These are phyloP conservation scores for Haematococcus lacustris DNA, from an alignment of 139 green algal genomes.

Conservation along the genomic window DNA sequence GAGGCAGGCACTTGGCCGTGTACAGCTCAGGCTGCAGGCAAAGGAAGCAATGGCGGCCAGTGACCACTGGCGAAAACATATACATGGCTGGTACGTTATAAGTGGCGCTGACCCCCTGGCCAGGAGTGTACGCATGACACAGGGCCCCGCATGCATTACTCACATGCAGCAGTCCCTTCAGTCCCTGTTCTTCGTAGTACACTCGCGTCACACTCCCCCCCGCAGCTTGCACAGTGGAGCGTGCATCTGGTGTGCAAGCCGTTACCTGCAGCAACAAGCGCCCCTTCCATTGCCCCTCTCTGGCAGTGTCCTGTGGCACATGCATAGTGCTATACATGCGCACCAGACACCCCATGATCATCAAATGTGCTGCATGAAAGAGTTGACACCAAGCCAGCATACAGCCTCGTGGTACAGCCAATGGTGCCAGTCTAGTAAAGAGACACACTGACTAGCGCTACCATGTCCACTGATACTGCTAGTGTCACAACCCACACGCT, in stretches of 20 bases:
- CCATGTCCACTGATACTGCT: neutral
- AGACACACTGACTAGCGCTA: neutral
- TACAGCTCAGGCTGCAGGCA: constrained; percentile 59
- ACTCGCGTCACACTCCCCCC: constrained; percentile 80
- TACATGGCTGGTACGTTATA: neutral
- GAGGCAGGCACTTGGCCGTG: constrained; percentile 49
- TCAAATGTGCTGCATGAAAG: neutral
- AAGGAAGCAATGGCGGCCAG: neutral
- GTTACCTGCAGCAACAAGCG: constrained; percentile 60
- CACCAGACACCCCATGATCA: neutral
- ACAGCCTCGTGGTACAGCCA: neutral
- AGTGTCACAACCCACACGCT: neutral
- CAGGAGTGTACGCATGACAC: neutral
- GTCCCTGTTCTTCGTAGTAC: constrained; percentile 87
- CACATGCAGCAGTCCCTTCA: constrained; percentile 70
- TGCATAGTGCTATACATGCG: neutral
- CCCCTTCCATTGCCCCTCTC: neutral
- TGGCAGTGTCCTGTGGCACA: neutral
- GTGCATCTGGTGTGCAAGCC: constrained; percentile 39
- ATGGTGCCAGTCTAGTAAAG: neutral
- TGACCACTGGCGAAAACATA: neutral
- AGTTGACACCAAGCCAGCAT: neutral
- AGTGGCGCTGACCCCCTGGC: neutral
- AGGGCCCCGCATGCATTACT: neutral
- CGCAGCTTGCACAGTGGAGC: constrained; percentile 48